phyloP scores from a whole-genome alignment of 73 alveolate species.

The Paramecium primaurelia region DNA sequence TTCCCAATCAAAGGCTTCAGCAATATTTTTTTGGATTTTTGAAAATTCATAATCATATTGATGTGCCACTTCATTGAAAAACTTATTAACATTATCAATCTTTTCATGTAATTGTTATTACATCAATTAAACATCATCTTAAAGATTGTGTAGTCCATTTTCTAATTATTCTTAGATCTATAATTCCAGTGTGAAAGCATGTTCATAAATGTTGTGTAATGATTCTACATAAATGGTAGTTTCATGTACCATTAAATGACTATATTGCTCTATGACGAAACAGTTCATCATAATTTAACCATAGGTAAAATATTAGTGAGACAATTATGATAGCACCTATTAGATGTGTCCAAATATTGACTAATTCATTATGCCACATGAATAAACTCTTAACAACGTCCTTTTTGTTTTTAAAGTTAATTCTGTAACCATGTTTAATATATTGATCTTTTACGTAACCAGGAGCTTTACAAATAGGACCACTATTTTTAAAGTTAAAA shows the following conservation, averaged over 20 bases:
- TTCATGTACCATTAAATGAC: slow-evolving; percentile 38
- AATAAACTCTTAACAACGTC: slow-evolving; percentile 72
- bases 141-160: not conserved
- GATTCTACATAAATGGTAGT: not conserved
- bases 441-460: slow-evolving; percentile 10
- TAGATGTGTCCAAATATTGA: slow-evolving; percentile 91
- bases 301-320: slow-evolving; percentile 2
- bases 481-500: not conserved
- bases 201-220: not conserved
- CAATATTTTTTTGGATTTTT: slow-evolving; percentile 2
- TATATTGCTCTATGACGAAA: slow-evolving; percentile 25
- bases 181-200: not conserved
- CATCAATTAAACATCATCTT: not conserved
- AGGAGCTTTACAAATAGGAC: slow-evolving; percentile 48
- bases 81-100: not conserved
- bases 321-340: slow-evolving; percentile 68
- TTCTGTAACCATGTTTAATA: slow-evolving; percentile 75
- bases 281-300: not conserved
- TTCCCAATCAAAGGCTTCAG: slow-evolving; percentile 26
- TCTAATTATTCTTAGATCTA: not conserved
- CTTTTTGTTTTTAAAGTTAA: slow-evolving; percentile 71
- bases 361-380: slow-evolving; percentile 81
- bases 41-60: not conserved
- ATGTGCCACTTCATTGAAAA: not conserved
- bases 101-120: not conserved